Percentiles rank a stretch among this genome's conserved stretches.
Conservation (phyloP, 495 filamentous ascomycete genomes). For the Halenospora varia region DNA sequence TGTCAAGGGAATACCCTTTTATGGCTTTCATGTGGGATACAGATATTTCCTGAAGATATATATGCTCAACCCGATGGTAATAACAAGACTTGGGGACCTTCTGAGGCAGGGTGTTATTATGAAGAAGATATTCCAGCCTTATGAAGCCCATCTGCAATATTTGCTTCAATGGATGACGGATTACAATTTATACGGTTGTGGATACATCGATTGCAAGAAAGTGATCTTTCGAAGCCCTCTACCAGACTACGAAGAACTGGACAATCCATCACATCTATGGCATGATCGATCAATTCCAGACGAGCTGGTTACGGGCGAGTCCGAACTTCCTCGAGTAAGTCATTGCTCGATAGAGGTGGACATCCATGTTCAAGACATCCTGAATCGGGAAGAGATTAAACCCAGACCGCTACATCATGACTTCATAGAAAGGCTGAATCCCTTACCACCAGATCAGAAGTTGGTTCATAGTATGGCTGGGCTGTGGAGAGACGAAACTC, state of each 20-base stretch:
- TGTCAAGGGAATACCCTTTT: conserved; percentile 92
- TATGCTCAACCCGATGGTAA: conserved; percentile 77
- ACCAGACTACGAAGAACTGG: conserved; percentile 58
- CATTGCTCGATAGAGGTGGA: conserved; percentile 88
- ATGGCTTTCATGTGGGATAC: conserved; percentile 91
- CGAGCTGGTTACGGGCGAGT: conserved; percentile 52
- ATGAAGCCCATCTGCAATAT: conserved; percentile 89
- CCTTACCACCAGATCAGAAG: conserved; percentile 63
- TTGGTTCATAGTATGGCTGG: conserved; percentile 91
- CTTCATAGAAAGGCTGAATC: conserved; percentile 71
- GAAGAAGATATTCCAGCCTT: conserved; percentile 79
- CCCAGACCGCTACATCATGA: conserved; percentile 79
- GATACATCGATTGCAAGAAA: conserved; percentile 67
- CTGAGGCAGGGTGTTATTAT: conserved; percentile 82
- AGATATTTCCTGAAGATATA: conserved; percentile 91
- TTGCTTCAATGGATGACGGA: conserved; percentile 96
- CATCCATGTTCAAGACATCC: conserved; percentile 80
- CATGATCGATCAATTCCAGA: conserved; percentile 59
- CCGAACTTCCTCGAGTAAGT: conserved; percentile 67
- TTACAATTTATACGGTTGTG: conserved; percentile 93
- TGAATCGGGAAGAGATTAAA: conserved; percentile 72
- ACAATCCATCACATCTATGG: conserved; percentile 64
- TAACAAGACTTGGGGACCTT: conserved; percentile 78
- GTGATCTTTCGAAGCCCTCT: conserved; percentile 67
- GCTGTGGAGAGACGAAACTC: conserved; percentile 87